Conservation (phyloP, 805 yeast species). For the Ogataea haglerorum region DNA sequence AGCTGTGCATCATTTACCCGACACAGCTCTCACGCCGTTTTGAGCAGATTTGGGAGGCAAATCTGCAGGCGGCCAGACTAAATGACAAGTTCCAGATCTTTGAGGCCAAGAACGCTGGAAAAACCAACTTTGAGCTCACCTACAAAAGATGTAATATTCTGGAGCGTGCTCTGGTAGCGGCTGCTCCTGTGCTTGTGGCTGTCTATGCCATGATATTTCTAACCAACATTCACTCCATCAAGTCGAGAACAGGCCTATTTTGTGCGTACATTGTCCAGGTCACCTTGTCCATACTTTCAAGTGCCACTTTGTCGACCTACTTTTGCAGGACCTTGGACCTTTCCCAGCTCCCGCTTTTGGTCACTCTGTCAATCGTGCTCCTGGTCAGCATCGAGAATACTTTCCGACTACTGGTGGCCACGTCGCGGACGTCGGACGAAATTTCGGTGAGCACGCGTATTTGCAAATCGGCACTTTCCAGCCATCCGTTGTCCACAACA, state of each 20-base stretch:
- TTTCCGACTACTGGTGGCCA: conserved; percentile 41
- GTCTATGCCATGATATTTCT: conserved; percentile 34
- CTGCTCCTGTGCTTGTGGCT: conserved; percentile 22
- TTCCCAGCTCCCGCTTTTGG: conserved; percentile 37
- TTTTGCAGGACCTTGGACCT: conserved; percentile 34
- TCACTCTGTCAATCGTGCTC: conserved; percentile 40
- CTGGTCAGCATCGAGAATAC: conserved; percentile 46
- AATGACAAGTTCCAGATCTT: conserved; percentile 1
- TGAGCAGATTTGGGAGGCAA: conserved; percentile 31
- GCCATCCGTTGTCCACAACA: conserved; percentile 38
- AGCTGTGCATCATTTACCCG: conserved; percentile 34
- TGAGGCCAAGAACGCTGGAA: conserved; percentile 1
- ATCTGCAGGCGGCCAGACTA: conserved; percentile 25
- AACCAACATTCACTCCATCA: conserved; percentile 40
- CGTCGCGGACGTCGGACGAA: conserved; percentile 41
- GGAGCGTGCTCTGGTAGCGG: conserved; percentile 13
- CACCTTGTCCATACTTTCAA: conserved; percentile 37
- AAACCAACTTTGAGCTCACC: conserved; percentile 12
- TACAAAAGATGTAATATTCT: conserved; percentile 19
- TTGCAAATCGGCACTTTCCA: conserved; percentile 34
- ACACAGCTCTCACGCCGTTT: conserved; percentile 10
- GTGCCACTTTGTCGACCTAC: conserved; percentile 41
- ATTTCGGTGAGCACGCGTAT: conserved; percentile 38
- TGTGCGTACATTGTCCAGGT: conserved; percentile 42
- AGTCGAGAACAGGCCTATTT: conserved; percentile 44